Percentiles rank a stretch among this genome's conserved stretches.
These are phyloP conservation scores for Salicornia ramosissima DNA, from an alignment of 148 eudicot genomes.

Conservation along the genomic window DNA sequence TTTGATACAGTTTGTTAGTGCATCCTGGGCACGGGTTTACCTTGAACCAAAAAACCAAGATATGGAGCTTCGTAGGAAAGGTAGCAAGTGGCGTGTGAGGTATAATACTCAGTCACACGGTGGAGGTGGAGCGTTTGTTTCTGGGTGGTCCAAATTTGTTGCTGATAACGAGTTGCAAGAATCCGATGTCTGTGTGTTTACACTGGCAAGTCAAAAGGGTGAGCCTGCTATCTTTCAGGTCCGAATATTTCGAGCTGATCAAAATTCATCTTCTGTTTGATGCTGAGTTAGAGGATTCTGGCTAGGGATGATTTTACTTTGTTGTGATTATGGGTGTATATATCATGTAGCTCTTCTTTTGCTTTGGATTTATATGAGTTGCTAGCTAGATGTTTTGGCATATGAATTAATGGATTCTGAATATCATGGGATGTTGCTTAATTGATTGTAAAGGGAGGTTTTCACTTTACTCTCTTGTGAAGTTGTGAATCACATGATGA, in stretches of 20 bases:
- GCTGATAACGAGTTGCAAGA: conserved; percentile 23
- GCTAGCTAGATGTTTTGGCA: background rate
- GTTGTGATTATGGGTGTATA: background rate
- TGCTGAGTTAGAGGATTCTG: background rate
- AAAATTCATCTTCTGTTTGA: background rate
- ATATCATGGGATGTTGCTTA: background rate
- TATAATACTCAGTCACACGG: background rate
- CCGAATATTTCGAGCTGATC: conserved; percentile 12
- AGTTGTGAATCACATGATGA: no score
- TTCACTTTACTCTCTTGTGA: no score
- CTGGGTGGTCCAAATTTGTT: conserved; percentile 27
- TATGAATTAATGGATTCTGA: no score
- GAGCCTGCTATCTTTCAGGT: conserved; percentile 18
- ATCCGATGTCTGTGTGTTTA: conserved; percentile 23
- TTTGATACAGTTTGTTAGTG: conserved; percentile 17
- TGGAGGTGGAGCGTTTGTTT: conserved; percentile 9
- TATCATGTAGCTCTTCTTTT: background rate
- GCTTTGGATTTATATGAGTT: background rate
- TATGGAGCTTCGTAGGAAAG: conserved; percentile 14
- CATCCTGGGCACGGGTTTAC: conserved; percentile 13
- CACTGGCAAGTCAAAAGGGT: conserved; percentile 1
- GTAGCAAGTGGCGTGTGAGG: conserved; percentile 18
- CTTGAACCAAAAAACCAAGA: conserved; percentile 11
- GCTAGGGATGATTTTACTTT: background rate
- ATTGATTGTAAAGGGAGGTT: no score